phyloP scores from a whole-genome alignment of 78 protist species.

The Speleostelium caveatum region DNA sequence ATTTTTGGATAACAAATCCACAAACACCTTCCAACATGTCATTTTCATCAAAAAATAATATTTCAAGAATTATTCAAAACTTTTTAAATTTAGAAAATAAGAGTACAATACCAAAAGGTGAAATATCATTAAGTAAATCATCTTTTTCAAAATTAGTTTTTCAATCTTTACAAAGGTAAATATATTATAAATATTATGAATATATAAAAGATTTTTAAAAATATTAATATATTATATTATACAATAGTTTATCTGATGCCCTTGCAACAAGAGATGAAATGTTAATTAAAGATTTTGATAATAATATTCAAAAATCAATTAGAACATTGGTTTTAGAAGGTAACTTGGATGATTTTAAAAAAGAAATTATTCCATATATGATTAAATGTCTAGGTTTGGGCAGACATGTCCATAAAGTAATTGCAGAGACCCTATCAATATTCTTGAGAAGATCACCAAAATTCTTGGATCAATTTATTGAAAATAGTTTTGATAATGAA shows the following conservation, averaged over 20 bases:
- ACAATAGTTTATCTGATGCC: conserved; percentile 3
- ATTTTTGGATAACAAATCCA: conserved; percentile 59
- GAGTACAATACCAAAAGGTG: conserved; percentile 63
- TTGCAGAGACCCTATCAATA: conserved; percentile 15
- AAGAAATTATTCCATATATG: conserved; percentile 27
- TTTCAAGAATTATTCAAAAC: conserved; percentile 5
- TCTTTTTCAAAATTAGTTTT: conserved; percentile 44
- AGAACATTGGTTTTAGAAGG: conserved; percentile 14
- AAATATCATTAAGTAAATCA: conserved; percentile 61
- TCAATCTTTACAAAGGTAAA: conserved; percentile 45
- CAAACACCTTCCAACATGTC: conserved; percentile 1
- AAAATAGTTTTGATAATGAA: conserved; percentile 43
- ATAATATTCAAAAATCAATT: conserved; percentile 31
- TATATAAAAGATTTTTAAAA: neutral
- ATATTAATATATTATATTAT: neutral
- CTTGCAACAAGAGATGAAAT: neutral
- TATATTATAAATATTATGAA: neutral
- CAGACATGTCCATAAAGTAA: conserved; percentile 10
- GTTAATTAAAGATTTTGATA: conserved; percentile 43
- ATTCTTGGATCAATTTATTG: conserved; percentile 38
- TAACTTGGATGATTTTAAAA: conserved; percentile 41
- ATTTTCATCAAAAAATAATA: neutral
- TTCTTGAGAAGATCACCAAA: conserved; percentile 61
- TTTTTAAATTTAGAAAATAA: conserved; percentile 45
- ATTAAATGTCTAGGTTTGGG: conserved; percentile 14